Evolutionary conservation across 495 filamentous ascomycete species (phyloP).

Genomic region (Penicillium angulare): DNA sequence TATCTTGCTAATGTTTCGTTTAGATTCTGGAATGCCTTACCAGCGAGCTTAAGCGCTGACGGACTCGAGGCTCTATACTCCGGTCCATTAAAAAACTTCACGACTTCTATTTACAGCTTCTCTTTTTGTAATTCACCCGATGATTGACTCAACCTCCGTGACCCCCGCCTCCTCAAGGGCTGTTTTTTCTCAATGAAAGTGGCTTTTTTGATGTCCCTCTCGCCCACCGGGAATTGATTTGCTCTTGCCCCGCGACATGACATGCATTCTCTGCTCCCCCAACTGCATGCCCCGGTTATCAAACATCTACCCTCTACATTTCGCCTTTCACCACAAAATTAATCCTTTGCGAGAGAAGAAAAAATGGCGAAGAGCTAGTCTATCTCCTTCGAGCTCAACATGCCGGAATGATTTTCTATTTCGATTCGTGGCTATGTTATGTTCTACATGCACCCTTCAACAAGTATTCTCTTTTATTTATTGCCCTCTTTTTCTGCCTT

Average conservation of each 20-base stretch:
- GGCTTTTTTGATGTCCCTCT: neutral
- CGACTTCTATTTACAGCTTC: constrained; percentile 22
- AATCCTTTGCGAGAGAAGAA: constrained; percentile 1
- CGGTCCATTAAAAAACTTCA: constrained; percentile 18
- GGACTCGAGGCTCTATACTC: constrained; percentile 10
- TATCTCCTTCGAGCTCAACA: constrained; percentile 4
- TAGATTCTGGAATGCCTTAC: constrained; percentile 45
- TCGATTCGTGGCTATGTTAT: constrained; percentile 20
- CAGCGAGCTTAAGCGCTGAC: constrained; percentile 43
- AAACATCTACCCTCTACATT: constrained; percentile 8
- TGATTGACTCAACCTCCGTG: constrained; percentile 9
- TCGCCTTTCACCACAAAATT: constrained; percentile 17
- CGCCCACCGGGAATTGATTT: neutral
- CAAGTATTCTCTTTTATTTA: constrained; percentile 8
- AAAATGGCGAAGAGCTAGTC: constrained; percentile 1
- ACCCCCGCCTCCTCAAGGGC: constrained; percentile 12
- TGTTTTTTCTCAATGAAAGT: neutral
- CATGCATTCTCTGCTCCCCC: constrained; percentile 5
- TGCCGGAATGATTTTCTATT: constrained; percentile 14
- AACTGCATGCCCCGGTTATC: constrained; percentile 9
- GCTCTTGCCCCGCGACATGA: constrained; percentile 3
- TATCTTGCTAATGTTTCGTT: constrained; percentile 11
- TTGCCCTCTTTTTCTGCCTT: constrained; percentile 11
- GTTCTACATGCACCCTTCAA: constrained; percentile 8
- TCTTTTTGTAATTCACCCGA: constrained; percentile 7